Evolutionary conservation across 495 filamentous ascomycete genomes (phyloP), one percentile per base, ranked within the genome.

Genomic region (Aspergillus steynii): DNA sequence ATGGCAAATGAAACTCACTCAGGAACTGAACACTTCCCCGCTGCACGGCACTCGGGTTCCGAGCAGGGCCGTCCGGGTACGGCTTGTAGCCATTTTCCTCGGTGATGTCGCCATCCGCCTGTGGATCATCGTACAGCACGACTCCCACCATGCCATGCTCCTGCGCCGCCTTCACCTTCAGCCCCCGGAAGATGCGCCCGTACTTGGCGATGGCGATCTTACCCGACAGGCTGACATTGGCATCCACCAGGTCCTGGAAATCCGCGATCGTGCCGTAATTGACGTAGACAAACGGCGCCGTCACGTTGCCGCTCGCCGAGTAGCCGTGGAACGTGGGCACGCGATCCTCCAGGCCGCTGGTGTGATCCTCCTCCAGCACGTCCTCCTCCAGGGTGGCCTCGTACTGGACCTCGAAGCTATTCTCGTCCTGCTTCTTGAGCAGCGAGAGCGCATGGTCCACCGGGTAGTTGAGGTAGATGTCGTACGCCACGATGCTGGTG

Each of bases 321-420:
- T 97, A 98, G 29, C 95, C 95, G 73, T 99, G 93, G 76, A 99
- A 99, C 3, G 90, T 95, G 4, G 96, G 93, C 49, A 99, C 84
- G 31, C 93, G 83, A 61, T 95, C 82, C 14, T 83, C 71, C 29
- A 92, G 71, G 29, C 86, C 79, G 27, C 83, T 91, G 0, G 93
- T 96, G 5, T 83, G 79, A 70, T 98, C 96, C 58, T 97, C 87
- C 0, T 90, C 82, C n/a, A 98, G 77, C 3, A 91, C 82, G 73
- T 96, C 91, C 73, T 99, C 95, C 67, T 90, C 85, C 47, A 99
- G 69, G 0, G 82, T 86, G 3, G 92, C 93, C 70, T 96, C 90
- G 65, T 87, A 97, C 29, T 82, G 80, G 0, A 97, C 87, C 32
- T 79, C 63, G 25, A 68, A 3, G 3, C 14, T 42, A 3, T 42